phyloP scores from a whole-genome alignment of 805 yeast genomes.

The Ogataea paraovalis region DNA sequence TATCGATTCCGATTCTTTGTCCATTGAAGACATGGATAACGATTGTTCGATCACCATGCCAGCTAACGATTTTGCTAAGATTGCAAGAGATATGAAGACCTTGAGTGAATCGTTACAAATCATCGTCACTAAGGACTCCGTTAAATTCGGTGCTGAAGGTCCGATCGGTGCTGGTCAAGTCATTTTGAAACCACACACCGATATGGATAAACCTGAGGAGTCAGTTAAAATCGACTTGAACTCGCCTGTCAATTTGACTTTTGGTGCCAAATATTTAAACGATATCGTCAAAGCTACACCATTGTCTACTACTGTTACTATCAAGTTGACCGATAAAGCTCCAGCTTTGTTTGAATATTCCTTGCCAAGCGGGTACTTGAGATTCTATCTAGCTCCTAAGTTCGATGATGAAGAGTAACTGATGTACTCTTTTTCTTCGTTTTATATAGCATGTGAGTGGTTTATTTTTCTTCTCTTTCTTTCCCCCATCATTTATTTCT shows the following conservation, averaged over 20 bases:
- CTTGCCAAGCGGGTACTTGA: conserved; percentile 85
- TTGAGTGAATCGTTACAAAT: conserved; percentile 85
- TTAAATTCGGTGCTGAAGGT: conserved; percentile 86
- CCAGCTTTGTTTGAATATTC: conserved; percentile 94
- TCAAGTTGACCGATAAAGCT: conserved; percentile 83
- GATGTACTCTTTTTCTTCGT: no score
- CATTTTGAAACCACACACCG: conserved; percentile 76
- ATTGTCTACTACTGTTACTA: conserved; percentile 69
- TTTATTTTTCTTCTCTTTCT: not conserved
- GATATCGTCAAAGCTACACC: conserved; percentile 91
- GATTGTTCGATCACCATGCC: conserved; percentile 87
- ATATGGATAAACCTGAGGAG: conserved; percentile 76
- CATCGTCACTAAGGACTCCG: conserved; percentile 85
- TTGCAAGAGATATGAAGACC: conserved; percentile 81
- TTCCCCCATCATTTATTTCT: not conserved
- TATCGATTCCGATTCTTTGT: conserved; percentile 89
- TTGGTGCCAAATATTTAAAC: conserved; percentile 85
- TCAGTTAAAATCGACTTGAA: conserved; percentile 72
- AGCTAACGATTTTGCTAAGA: conserved; percentile 80
- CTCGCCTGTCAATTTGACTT: conserved; percentile 82
- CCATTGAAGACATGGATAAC: conserved; percentile 90
- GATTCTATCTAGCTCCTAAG: conserved; percentile 97
- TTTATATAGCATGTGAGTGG: not conserved
- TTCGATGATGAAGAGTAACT: conserved; percentile 83
- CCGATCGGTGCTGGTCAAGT: conserved; percentile 87